Evolutionary conservation across 1,139 yeast species (phyloP).

Genomic region (Candida sp.): DNA sequence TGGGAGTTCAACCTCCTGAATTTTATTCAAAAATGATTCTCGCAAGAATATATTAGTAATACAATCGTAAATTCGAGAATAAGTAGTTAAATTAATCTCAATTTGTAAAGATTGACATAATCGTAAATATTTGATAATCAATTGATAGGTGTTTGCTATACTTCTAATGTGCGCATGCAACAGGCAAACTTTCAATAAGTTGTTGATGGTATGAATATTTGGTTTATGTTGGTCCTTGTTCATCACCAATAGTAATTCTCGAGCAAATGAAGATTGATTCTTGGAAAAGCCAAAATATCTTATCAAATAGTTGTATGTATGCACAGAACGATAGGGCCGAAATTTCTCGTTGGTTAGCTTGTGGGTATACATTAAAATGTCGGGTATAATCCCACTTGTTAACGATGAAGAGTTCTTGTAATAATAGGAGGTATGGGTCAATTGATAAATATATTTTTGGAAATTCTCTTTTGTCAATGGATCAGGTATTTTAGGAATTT

Average conservation of each 20-base stretch:
- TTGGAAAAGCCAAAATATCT: slow-evolving; percentile 41
- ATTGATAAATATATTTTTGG: slow-evolving; percentile 31
- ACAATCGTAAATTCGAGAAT: slow-evolving; percentile 36
- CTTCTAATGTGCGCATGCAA: slow-evolving; percentile 35
- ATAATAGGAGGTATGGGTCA: slow-evolving; percentile 33
- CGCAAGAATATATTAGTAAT: slow-evolving; percentile 35
- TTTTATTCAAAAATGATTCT: slow-evolving; percentile 31
- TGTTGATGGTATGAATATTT: slow-evolving; percentile 39
- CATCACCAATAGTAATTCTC: slow-evolving; percentile 41
- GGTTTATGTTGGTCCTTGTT: slow-evolving; percentile 40
- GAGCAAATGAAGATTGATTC: slow-evolving; percentile 41
- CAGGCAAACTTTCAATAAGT: slow-evolving; percentile 27
- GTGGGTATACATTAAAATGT: slow-evolving; percentile 39
- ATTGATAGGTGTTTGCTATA: slow-evolving; percentile 26
- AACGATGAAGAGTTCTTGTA: slow-evolving; percentile 36
- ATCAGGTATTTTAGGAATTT: slow-evolving; percentile 32
- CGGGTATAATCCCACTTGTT: slow-evolving; percentile 34
- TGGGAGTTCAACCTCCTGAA: slow-evolving; percentile 31
- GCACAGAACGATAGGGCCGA: slow-evolving; percentile 28
- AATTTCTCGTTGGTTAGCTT: slow-evolving; percentile 27
- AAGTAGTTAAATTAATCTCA: slow-evolving; percentile 34
- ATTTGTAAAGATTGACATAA: slow-evolving; percentile 24
- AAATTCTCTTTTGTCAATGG: slow-evolving; percentile 28
- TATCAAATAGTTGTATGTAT: slow-evolving; percentile 40
- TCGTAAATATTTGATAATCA: slow-evolving; percentile 28